Base-by-base conservation (phyloP, 306 rosid species). In the Geum urbanum region DNA sequence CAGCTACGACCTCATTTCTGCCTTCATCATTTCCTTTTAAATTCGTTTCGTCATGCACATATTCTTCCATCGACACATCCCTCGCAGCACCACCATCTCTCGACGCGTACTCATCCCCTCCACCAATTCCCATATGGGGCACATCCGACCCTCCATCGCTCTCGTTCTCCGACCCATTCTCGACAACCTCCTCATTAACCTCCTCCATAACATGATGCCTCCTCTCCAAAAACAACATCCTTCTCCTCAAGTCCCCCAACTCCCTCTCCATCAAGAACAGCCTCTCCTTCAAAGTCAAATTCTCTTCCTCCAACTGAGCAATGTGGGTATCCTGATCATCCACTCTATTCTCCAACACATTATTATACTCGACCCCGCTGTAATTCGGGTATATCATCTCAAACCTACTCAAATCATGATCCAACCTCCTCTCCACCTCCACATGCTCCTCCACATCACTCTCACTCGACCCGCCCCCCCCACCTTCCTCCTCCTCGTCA, bases 271-370 rank as follows among this genome's bases (percentile, higher is more conserved):
- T 85, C 57, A 92, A 49, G 74, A 92, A 92, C 69, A 90, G 86
- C 15, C 91, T 89, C 80, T 92, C 98, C 84, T 85, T 92, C 89
- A 92, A 52, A 4, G 94, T 88, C 84, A 92, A 78, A 78, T 92
- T 92, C 77, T 92, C 98, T 70, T 92, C 97, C 84, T 92, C 96
- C 84, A 92, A 65, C 47, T 92, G 96, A 13, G 94, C 97, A 41
- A 92, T 88, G 76, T 88, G 97, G 3, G 91, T 85, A 76, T 90
- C 97, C 81, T 92, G 98, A 86, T 92, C 98, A 81, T 90, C 98
- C 24, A 92, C 97, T 79, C 89, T 79, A 73, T 88, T 92, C 82
- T 88, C 96, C 76, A 90, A 72, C 35, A 81, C 91, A 63, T 85
- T 90, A 53, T 89, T 92, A 58, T 92, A 77, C 51, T 90, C 97